phyloP scores from a whole-genome alignment of 1,139 yeast genomes.

The Blastobotrys ciferrii region DNA sequence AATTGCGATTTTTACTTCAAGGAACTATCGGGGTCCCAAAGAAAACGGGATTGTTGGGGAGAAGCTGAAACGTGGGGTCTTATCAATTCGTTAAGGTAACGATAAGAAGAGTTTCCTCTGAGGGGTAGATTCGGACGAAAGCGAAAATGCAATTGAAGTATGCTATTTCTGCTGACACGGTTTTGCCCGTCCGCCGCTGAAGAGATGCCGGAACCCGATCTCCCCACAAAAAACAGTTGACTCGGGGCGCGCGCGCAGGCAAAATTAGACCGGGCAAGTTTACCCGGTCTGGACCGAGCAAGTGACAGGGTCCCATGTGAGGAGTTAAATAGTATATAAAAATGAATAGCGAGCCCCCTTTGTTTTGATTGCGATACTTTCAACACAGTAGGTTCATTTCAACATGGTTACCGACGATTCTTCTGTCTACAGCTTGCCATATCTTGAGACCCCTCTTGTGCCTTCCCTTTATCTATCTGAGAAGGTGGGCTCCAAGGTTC shows the following conservation, averaged over 20 bases:
- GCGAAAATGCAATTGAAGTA: not conserved
- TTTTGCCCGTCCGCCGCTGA: not conserved
- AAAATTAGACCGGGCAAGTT: not conserved
- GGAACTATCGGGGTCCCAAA: no score
- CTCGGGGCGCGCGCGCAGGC: conserved; percentile 1
- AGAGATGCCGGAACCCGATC: not conserved
- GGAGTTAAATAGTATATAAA: conserved; percentile 3
- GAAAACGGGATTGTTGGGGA: no score
- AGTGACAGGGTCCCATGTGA: conserved; percentile 7
- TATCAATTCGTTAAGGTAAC: no score
- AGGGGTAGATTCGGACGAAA: not conserved
- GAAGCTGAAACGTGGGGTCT: no score
- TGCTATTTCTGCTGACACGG: not conserved
- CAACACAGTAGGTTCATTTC: conserved; percentile 2
- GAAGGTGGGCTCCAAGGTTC: conserved; percentile 41
- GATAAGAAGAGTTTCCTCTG: no score
- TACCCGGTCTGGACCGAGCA: conserved; percentile 10
- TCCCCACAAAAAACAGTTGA: conserved; percentile 2
- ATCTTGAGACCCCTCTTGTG: conserved; percentile 36
- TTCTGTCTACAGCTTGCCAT: conserved; percentile 25
- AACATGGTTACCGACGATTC: conserved; percentile 9
- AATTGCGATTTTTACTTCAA: no score
- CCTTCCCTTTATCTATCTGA: conserved; percentile 33
- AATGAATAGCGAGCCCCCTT: not conserved
- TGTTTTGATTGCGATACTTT: not conserved